Evolutionary conservation across 495 filamentous ascomycete species (phyloP).

Genomic region (Pseudoneurospora amorphoporcata): DNA sequence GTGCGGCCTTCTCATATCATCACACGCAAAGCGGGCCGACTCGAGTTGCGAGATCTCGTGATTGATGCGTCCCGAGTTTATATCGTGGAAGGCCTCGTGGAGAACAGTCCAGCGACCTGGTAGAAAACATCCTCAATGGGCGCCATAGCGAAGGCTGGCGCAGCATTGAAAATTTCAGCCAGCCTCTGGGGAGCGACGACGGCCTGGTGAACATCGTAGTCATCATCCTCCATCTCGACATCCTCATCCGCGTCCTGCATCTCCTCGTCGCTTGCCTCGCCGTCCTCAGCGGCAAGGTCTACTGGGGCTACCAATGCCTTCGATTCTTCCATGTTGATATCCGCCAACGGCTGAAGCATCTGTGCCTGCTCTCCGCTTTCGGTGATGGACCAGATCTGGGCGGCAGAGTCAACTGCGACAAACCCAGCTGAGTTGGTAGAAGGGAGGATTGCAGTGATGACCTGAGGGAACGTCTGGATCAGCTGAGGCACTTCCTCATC

Average conservation of each 20-base stretch:
- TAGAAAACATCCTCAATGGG: slow-evolving; percentile 70
- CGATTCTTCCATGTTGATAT: slow-evolving; percentile 33
- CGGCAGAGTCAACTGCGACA: slow-evolving; percentile 47
- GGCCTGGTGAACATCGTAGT: slow-evolving; percentile 31
- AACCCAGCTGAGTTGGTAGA: slow-evolving; percentile 47
- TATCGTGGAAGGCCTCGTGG: slow-evolving; percentile 28
- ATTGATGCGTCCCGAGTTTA: background rate
- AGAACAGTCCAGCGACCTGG: slow-evolving; percentile 54
- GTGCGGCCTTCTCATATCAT: background rate
- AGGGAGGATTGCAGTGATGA: slow-evolving; percentile 46
- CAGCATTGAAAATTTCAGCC: slow-evolving; percentile 61
- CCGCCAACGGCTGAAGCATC: slow-evolving; percentile 39
- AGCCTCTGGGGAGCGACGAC: slow-evolving; percentile 56
- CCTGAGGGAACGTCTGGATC: slow-evolving; percentile 30
- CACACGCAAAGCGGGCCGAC: background rate
- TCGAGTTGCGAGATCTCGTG: background rate
- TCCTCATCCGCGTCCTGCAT: slow-evolving; percentile 25
- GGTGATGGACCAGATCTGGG: slow-evolving; percentile 45
- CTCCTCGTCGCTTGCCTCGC: slow-evolving; percentile 40
- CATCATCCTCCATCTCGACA: slow-evolving; percentile 29
- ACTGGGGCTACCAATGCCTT: slow-evolving; percentile 5
- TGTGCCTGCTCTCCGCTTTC: slow-evolving; percentile 37
- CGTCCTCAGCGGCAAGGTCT: slow-evolving; percentile 23
- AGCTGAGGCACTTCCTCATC: slow-evolving; percentile 38
- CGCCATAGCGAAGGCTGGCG: slow-evolving; percentile 65